Conservation (phyloP, 164 flowering plant genomes). For the Macadamia integrifolia region DNA sequence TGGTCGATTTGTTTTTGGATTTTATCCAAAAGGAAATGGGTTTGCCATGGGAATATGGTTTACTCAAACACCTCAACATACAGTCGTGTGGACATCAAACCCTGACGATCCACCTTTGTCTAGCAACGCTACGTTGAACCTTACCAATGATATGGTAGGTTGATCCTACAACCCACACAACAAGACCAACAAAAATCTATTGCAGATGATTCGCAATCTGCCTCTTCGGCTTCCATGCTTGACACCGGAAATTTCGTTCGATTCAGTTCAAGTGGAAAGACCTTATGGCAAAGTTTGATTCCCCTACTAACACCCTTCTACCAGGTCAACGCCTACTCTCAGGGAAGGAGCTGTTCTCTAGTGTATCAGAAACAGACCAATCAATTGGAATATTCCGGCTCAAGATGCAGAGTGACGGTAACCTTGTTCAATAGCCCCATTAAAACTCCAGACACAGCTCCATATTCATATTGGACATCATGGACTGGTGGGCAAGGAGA, state of each 20-base stretch:
- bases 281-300: not conserved
- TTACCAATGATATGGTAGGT: no score
- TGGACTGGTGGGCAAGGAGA: constrained; percentile 3
- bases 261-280: not conserved
- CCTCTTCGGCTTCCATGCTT: no score
- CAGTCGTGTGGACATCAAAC: no score
- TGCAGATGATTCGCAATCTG: no score
- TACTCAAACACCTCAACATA: no score
- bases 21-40: no score
- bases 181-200: no score
- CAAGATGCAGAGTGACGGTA: constrained; percentile 23
- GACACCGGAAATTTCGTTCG: not conserved
- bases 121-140: no score
- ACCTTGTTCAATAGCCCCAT: not conserved
- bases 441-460: not conserved
- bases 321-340: not conserved
- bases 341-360: not conserved
- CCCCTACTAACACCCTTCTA: constrained; percentile 2
- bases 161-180: no score
- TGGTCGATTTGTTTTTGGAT: no score
- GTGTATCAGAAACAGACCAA: constrained; percentile 7
- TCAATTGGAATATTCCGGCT: constrained; percentile 22
- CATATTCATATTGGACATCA: constrained; percentile 18
- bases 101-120: no score
- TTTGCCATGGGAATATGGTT: no score